Percentiles rank a stretch among this genome's conserved stretches.
Conservation (phyloP, 441 rosid species). For the Erodium texanum region DNA sequence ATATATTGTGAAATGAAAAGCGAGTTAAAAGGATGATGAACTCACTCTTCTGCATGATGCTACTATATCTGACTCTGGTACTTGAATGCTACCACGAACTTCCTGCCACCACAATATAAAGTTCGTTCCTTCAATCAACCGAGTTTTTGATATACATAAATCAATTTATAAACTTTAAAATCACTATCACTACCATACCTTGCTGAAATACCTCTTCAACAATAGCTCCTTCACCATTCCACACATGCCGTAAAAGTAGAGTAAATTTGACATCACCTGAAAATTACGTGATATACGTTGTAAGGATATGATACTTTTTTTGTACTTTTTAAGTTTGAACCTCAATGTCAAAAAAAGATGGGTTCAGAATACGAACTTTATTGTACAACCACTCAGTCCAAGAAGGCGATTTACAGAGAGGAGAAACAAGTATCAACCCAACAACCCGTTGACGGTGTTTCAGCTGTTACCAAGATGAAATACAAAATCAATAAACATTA, state of each 20-base stretch:
- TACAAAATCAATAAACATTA: neutral
- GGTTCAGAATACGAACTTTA: constrained; percentile 44
- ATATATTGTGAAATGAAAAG: neutral
- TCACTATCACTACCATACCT: constrained; percentile 53
- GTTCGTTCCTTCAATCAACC: constrained; percentile 13
- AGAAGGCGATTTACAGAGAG: constrained; percentile 82
- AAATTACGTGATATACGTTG: constrained; percentile 10
- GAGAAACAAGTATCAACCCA: constrained; percentile 87
- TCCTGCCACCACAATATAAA: constrained; percentile 38
- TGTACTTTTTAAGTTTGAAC: too few species aligned
- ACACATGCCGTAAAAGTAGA: constrained; percentile 90
- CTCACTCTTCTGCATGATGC: constrained; percentile 58
- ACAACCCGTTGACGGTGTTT: constrained; percentile 78
- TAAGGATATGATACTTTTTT: neutral
- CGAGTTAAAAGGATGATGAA: neutral
- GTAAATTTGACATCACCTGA: constrained; percentile 79
- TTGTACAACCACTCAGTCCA: constrained; percentile 95
- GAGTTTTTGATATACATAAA: neutral
- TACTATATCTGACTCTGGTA: constrained; percentile 77
- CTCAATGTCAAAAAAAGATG: too few species aligned
- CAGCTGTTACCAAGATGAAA: constrained; percentile 36
- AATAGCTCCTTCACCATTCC: constrained; percentile 77
- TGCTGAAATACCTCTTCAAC: constrained; percentile 82
- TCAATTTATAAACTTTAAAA: neutral
- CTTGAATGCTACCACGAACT: constrained; percentile 67